Base-by-base conservation (phyloP, 2,329 filamentous ascomycete genomes). In the Penicillium hordei region DNA sequence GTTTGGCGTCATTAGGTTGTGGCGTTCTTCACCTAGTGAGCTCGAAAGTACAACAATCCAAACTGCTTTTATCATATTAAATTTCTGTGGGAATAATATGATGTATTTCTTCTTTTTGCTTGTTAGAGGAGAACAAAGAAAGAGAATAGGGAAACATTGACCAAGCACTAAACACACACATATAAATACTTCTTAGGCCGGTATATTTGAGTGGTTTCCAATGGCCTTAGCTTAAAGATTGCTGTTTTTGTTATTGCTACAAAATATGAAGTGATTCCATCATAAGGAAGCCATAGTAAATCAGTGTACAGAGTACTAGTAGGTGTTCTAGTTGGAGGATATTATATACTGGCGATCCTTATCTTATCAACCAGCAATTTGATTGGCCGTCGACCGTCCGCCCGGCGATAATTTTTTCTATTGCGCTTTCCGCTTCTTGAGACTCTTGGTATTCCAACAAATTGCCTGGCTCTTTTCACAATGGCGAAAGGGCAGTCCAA, bases 361-460 rank as follows among this genome's bases (percentile, higher is more conserved):
- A 56, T 56, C 53, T 56, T 56, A 56, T 56, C 53, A 33, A 17
- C 23, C 13, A 38, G 38, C 39, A 33, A 27, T 12, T 4, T 60
- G 56, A 36, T 39, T 48, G 42, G 34, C 6, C 33, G 10, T 19
- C 29, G 31, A 29, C 45, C 61, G 57, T 59, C 46, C 58, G 48
- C 46, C 57, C 40, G 42, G 57, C 61, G 53, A 64, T 55, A 64
- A 64, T 64, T 66, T 67, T 67, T 67, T 63, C 61, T 64, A 52
- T 48, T 55, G 42, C 50, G 44, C 42, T 50, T 56, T 55, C 48
- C 31, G 33, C 33, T 44, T 29, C 38, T 36, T 34, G 21, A 44
- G 46, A 39, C 12, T 31, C 36, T 39, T 34, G 23, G 39, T 36
- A 46, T 25, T 33, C 8, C 17, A 45, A 46, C 31, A 52, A 52